phyloP scores from a whole-genome alignment of 1,139 yeast species.

The Zygosaccharomyces sapae region DNA sequence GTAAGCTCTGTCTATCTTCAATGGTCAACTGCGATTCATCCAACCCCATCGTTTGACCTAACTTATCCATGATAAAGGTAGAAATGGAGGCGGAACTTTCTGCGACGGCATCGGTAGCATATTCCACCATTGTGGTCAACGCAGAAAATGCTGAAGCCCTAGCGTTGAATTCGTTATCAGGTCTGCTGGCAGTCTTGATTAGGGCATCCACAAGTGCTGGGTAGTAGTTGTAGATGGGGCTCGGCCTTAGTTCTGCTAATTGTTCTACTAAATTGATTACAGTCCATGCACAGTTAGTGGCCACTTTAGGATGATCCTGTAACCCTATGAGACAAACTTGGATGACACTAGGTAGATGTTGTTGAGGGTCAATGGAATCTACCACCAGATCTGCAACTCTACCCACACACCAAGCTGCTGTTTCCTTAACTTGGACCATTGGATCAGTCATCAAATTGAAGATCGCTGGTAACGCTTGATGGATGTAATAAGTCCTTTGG shows the following conservation, averaged over 20 bases:
- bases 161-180: conserved; percentile 81
- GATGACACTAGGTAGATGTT: conserved; percentile 64
- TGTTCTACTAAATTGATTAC: conserved; percentile 88
- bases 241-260: conserved; percentile 57
- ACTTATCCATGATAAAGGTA: conserved; percentile 63
- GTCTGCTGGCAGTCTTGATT: conserved; percentile 60
- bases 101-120: conserved; percentile 67
- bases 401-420: conserved; percentile 98
- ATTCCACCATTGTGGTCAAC: conserved; percentile 72
- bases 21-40: conserved; percentile 51
- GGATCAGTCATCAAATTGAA: conserved; percentile 68
- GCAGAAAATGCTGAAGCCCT: conserved; percentile 97
- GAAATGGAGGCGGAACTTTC: conserved; percentile 70
- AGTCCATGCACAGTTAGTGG: conserved; percentile 97
- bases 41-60: conserved; percentile 59
- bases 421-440: conserved; percentile 82
- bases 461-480: conserved; percentile 79
- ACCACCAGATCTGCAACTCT: conserved; percentile 87
- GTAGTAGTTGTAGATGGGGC: conserved; percentile 73
- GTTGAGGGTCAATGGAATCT: conserved; percentile 64
- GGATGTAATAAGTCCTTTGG: conserved; percentile 61
- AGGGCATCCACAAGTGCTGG: conserved; percentile 64
- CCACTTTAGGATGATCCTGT: conserved; percentile 84
- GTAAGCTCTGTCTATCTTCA: conserved; percentile 74
- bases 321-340: conserved; percentile 73